A percentile compares a stretch with the other conserved stretches of the same genome.
Evolutionary conservation across 768 basidiomycete genomes (phyloP).

Genomic region (Kondoa malvinella): DNA sequence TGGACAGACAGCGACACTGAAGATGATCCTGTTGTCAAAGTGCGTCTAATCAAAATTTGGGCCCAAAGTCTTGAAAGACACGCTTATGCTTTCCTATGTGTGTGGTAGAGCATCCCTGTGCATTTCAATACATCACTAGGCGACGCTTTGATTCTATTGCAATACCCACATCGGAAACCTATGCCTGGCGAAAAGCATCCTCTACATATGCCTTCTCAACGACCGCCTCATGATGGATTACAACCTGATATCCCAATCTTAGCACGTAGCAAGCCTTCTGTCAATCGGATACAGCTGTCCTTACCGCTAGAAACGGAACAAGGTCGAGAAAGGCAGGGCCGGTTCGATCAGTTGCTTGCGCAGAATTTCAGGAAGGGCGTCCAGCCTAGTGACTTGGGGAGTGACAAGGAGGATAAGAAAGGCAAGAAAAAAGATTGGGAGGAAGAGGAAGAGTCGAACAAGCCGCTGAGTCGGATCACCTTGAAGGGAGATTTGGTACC

Average conservation of each 20-base stretch:
- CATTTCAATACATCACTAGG: slow-evolving; percentile 26
- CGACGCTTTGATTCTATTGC: slow-evolving; percentile 26
- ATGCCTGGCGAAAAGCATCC: slow-evolving; percentile 24
- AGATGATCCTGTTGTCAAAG: neutral
- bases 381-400: slow-evolving; percentile 10
- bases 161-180: slow-evolving; percentile 28
- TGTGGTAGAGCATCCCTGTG: slow-evolving; percentile 27
- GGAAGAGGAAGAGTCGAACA: slow-evolving; percentile 12
- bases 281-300: slow-evolving; percentile 26
- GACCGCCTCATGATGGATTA: slow-evolving; percentile 4
- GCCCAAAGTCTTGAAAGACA: no score
- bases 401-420: slow-evolving; percentile 10
- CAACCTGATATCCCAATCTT: slow-evolving; percentile 12
- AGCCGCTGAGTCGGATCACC: slow-evolving; percentile 23
- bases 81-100: neutral
- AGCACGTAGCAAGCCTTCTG: slow-evolving; percentile 26
- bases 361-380: slow-evolving; percentile 21
- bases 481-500: slow-evolving; percentile 26
- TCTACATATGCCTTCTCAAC: slow-evolving; percentile 22
- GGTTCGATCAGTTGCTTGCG: slow-evolving; percentile 25
- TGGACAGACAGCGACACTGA: neutral
- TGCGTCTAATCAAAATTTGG: no score
- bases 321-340: slow-evolving; percentile 17
- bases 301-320: slow-evolving; percentile 22
- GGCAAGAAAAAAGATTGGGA: slow-evolving; percentile 17